A percentile compares a stretch with the other conserved stretches of the same genome.
Evolutionary conservation across 2,329 filamentous ascomycete genomes (phyloP).

Genomic region (Alternaria brassicae): DNA sequence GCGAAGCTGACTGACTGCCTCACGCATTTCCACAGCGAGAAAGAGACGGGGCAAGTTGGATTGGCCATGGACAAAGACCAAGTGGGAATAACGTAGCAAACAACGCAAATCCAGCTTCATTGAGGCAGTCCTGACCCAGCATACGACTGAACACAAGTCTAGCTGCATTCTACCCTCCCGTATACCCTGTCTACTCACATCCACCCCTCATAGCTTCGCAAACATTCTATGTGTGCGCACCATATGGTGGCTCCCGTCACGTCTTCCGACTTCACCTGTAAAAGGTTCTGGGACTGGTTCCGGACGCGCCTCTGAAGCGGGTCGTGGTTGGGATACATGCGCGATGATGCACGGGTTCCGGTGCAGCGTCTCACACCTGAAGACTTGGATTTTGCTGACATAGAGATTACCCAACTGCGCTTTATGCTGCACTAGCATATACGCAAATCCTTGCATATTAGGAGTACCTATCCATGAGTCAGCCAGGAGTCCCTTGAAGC

Average conservation of each 20-base stretch:
- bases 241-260: neutral
- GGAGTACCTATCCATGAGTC: constrained; percentile 17
- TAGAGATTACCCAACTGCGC: constrained; percentile 24
- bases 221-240: constrained; percentile 11
- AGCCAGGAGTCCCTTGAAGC: neutral
- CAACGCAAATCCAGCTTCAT: neutral
- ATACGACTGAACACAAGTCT: neutral
- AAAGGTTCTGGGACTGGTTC: neutral
- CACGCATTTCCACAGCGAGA: neutral
- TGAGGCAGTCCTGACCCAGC: neutral
- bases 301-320: neutral
- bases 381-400: constrained; percentile 25
- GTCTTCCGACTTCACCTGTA: neutral
- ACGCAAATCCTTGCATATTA: constrained; percentile 28
- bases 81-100: neutral
- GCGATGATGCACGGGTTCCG: constrained; percentile 23
- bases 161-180: neutral
- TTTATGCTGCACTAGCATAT: constrained; percentile 32
- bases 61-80: neutral
- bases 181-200: neutral
- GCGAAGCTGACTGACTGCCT: neutral
- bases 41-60: neutral
- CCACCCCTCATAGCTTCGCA: constrained; percentile 1
- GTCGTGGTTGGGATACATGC: constrained; percentile 6
- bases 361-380: constrained; percentile 14